Evolutionary conservation across 495 filamentous ascomycete genomes (phyloP), one percentile per base, ranked within the genome.

Genomic region (Aspergillus sclerotioniger): DNA sequence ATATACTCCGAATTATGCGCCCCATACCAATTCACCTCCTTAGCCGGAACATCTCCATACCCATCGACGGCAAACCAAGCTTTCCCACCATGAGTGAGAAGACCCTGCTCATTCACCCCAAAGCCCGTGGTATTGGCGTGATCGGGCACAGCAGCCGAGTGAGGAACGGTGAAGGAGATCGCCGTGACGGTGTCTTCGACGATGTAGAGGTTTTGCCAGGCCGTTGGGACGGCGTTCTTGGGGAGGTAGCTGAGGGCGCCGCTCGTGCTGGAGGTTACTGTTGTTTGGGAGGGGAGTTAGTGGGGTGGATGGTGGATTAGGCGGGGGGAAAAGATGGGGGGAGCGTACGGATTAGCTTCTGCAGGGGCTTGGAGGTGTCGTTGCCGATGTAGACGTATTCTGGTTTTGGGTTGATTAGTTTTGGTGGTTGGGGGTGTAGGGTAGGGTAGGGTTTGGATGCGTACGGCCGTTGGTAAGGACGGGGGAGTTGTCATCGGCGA

Each of bases 381-480:
- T 57, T 60, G 56, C 61, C 62, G 53, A 70, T 54, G 53, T 59
- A 66, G 57, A 59, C 60, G 61, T 68, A 61, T 52, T 61, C 58
- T 61, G 57, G 12, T 57, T 58, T 61, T 44, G 10, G 2, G 17
- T 31, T 29, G 25, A 16, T 39, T 51, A 52, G 37, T 45, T 31
- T 25, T 46, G 5, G 31, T n/a, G 44, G 45, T 25, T 25, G 1
- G 13, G 49, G 35, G 8, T 9, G n/a, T 3, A 15, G 8, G n/a
- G 29, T 25, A 21, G 5, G 15, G 39, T 19, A 25, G 17, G 15
- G 12, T n/a, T 6, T 25, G 15, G 13, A 29, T 9, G 57, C 69
- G n/a, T 66, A 72, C 69, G 33, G 52, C 68, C 68, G 44, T 73
- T 65, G 10, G 71, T 73, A 13, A 70, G 65, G 53, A 70, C 65